Conservation (phyloP, 2,329 filamentous ascomycete genomes). For the Penicillium decumbens region DNA sequence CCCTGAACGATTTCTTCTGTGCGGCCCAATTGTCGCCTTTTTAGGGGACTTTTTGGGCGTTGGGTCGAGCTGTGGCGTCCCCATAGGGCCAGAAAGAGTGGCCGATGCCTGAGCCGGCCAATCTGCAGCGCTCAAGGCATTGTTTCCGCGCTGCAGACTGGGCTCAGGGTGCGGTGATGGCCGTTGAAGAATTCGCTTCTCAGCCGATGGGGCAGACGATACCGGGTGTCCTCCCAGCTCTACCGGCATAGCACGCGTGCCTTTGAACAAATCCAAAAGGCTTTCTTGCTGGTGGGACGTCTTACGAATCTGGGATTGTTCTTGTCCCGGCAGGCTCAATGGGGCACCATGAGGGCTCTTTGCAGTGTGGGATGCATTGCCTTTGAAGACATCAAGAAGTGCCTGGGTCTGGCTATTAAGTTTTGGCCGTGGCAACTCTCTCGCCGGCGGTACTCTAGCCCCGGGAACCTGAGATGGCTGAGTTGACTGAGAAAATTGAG, state of each 20-base stretch:
- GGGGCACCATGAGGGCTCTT: slow-evolving; percentile 19
- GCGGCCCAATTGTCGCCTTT: slow-evolving; percentile 21
- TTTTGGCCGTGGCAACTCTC: slow-evolving; percentile 54
- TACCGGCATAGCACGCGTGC: slow-evolving; percentile 21
- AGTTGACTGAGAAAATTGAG: slow-evolving; percentile 40
- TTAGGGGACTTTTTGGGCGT: slow-evolving; percentile 26
- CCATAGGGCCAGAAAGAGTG: slow-evolving; percentile 40
- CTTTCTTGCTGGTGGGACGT: slow-evolving; percentile 38
- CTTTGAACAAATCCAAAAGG: slow-evolving; percentile 34
- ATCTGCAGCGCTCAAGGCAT: slow-evolving; percentile 12
- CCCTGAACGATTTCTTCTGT: slow-evolving; percentile 21
- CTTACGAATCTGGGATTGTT: slow-evolving; percentile 16
- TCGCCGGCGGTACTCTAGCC: slow-evolving; percentile 53
- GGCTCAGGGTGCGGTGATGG: slow-evolving; percentile 13
- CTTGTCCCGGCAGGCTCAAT: slow-evolving; percentile 14
- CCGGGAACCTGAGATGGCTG: slow-evolving; percentile 35
- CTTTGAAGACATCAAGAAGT: slow-evolving; percentile 57
- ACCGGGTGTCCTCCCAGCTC: slow-evolving; percentile 46
- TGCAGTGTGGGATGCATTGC: slow-evolving; percentile 25
- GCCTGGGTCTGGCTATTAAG: slow-evolving; percentile 55
- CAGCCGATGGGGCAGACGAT: slow-evolving; percentile 23
- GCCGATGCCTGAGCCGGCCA: slow-evolving; percentile 31
- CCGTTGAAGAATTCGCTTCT: slow-evolving; percentile 35
- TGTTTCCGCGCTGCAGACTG: slow-evolving; percentile 14
- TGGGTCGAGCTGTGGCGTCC: slow-evolving; percentile 38